Evolutionary conservation across 169 alveolate genomes (phyloP).

Genomic region (Plasmodium adleri): DNA sequence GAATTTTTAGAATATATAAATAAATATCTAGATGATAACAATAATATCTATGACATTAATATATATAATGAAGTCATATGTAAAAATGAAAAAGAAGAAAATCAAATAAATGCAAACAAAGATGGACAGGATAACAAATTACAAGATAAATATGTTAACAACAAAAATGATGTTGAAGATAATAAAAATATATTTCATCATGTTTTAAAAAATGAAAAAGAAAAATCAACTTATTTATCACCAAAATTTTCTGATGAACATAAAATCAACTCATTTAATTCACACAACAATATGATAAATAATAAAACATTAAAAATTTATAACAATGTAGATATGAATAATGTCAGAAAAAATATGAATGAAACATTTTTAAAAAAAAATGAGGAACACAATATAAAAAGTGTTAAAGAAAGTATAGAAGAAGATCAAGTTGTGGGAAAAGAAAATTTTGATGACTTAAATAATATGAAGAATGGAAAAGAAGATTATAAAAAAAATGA

Average conservation of each 20-base stretch:
- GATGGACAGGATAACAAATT: not conserved
- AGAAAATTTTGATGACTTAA: not conserved
- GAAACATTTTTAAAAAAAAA: constrained; percentile 24
- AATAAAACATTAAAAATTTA: too few species aligned
- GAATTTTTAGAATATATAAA: constrained; percentile 37
- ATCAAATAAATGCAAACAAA: not conserved
- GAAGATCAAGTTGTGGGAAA: not conserved
- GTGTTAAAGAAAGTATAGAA: not conserved
- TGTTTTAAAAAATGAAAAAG: too few species aligned
- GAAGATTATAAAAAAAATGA: not conserved
- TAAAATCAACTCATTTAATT: not conserved
- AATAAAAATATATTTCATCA: too few species aligned
- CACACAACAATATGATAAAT: too few species aligned
- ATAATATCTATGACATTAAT: constrained; percentile 16
- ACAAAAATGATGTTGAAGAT: not conserved
- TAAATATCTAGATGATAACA: constrained; percentile 43
- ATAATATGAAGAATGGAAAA: not conserved
- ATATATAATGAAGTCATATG: constrained; percentile 49
- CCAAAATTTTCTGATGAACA: constrained; percentile 12
- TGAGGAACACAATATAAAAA: not conserved
- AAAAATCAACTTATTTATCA: too few species aligned
- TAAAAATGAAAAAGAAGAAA: not conserved
- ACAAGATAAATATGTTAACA: not conserved
- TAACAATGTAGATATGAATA: not conserved
- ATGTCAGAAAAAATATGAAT: constrained; percentile 2